Percentiles rank a stretch among this genome's conserved stretches.
Evolutionary conservation across 2,329 filamentous ascomycete species (phyloP).

Genomic region (Neonectria coccinea): DNA sequence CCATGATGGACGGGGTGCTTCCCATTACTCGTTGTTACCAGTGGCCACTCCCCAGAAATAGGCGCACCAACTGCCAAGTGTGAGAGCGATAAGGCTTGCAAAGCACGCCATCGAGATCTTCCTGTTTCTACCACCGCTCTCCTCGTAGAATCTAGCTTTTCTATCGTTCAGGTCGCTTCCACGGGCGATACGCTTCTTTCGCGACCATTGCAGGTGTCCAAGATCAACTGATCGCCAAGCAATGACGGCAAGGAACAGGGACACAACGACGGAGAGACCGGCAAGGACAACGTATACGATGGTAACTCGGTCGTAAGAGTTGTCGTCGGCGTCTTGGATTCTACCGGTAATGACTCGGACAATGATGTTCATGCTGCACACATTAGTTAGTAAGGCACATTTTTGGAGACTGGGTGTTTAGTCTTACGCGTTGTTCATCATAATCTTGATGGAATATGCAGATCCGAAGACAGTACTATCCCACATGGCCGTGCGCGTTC

Average conservation of each 20-base stretch:
- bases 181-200: constrained; percentile 61
- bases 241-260: constrained; percentile 51
- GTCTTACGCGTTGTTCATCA: constrained; percentile 63
- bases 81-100: constrained; percentile 54
- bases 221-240: constrained; percentile 56
- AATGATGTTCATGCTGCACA: constrained; percentile 65
- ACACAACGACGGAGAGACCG: constrained; percentile 58
- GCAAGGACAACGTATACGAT: constrained; percentile 66
- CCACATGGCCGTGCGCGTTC: constrained; percentile 69
- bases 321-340: constrained; percentile 66
- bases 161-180: constrained; percentile 57
- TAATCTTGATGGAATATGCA: constrained; percentile 69
- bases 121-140: constrained; percentile 52
- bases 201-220: constrained; percentile 65
- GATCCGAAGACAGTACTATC: constrained; percentile 69
- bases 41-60: constrained; percentile 72
- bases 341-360: constrained; percentile 66
- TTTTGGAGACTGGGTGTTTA: neutral
- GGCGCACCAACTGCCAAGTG: constrained; percentile 63
- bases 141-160: constrained; percentile 54
- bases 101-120: constrained; percentile 57
- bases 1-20: accelerated
- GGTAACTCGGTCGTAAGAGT: constrained; percentile 65
- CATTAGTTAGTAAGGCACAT: neutral
- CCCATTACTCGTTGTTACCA: constrained; percentile 55